Evolutionary conservation across 805 yeast genomes (phyloP).

Genomic region (Candida palmyrensis): DNA sequence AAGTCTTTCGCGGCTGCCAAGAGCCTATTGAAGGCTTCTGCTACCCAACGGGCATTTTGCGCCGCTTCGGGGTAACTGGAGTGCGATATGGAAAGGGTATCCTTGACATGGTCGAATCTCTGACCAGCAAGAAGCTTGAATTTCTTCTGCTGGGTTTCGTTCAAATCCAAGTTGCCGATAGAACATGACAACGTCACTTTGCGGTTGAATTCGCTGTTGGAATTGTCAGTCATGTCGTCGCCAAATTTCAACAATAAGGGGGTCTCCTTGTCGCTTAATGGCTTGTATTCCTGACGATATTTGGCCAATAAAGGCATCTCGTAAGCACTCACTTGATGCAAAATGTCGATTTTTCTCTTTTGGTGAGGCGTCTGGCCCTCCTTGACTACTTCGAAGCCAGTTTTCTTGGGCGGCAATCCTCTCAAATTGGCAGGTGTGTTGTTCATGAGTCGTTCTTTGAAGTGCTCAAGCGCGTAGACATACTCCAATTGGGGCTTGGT

Average conservation of each 20-base stretch:
- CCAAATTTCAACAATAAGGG: slow-evolving; percentile 64
- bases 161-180: slow-evolving; percentile 50
- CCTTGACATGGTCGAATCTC: slow-evolving; percentile 61
- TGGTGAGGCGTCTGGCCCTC: slow-evolving; percentile 34
- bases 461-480: slow-evolving; percentile 37
- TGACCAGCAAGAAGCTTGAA: slow-evolving; percentile 74
- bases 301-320: slow-evolving; percentile 84
- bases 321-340: slow-evolving; percentile 81
- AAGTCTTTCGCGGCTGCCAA: slow-evolving; percentile 60
- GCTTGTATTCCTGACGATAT: slow-evolving; percentile 64
- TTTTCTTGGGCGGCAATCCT: slow-evolving; percentile 33
- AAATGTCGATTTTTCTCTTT: slow-evolving; percentile 70
- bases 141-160: slow-evolving; percentile 57
- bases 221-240: slow-evolving; percentile 70
- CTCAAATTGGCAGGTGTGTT: slow-evolving; percentile 31
- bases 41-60: slow-evolving; percentile 76
- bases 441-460: slow-evolving; percentile 38
- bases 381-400: slow-evolving; percentile 30
- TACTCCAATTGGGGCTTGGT: slow-evolving; percentile 32
- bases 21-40: slow-evolving; percentile 57
- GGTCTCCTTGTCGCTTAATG: slow-evolving; percentile 34
- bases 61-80: slow-evolving; percentile 69
- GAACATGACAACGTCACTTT: slow-evolving; percentile 60
- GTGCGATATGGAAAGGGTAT: slow-evolving; percentile 59
- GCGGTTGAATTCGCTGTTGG: slow-evolving; percentile 57